Percentiles rank a stretch among this genome's conserved stretches.
Conservation (phyloP, 2,329 filamentous ascomycete species). For the Atkinsonella hypoxylon region DNA sequence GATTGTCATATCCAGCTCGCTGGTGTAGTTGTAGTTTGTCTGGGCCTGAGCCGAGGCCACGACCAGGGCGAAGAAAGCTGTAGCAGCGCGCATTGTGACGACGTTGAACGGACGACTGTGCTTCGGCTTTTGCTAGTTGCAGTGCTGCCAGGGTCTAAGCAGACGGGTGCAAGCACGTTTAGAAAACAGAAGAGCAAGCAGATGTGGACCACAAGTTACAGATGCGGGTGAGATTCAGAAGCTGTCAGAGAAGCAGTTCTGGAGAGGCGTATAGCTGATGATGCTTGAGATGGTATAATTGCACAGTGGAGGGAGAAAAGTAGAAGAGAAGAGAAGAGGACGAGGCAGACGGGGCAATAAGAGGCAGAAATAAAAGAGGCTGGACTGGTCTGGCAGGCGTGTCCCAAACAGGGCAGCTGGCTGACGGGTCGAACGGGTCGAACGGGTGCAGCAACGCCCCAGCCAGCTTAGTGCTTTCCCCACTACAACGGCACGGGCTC, state of each 20-base stretch:
- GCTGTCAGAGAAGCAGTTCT: slow-evolving; percentile 3
- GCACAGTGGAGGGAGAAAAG: slow-evolving; percentile 2
- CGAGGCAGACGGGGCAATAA: slow-evolving; percentile 2
- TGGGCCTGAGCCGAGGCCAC: slow-evolving; percentile 29
- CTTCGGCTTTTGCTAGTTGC: neutral
- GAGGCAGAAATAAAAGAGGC: slow-evolving; percentile 6
- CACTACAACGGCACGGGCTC: neutral
- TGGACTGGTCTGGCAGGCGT: neutral
- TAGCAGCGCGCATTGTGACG: slow-evolving; percentile 28
- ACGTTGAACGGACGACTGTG: neutral
- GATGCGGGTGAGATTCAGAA: slow-evolving; percentile 5
- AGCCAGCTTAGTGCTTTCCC: neutral
- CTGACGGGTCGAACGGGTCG: too few relatives aligned
- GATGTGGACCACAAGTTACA: slow-evolving; percentile 2
- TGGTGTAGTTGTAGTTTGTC: slow-evolving; percentile 27
- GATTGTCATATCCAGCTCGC: slow-evolving; percentile 29
- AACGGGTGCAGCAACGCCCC: neutral
- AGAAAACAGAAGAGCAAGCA: slow-evolving; percentile 3
- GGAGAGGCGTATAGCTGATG: slow-evolving; percentile 2
- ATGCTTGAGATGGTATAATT: slow-evolving; percentile 9
- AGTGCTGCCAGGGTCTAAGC: neutral
- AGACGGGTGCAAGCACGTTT: neutral
- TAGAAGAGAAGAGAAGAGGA: slow-evolving; percentile 2
- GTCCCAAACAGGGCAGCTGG: neutral
- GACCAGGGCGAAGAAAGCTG: slow-evolving; percentile 32